These are phyloP conservation scores for Aureobasidium lini DNA, from an alignment of 2,329 filamentous ascomycete species.

Conservation along the genomic window DNA sequence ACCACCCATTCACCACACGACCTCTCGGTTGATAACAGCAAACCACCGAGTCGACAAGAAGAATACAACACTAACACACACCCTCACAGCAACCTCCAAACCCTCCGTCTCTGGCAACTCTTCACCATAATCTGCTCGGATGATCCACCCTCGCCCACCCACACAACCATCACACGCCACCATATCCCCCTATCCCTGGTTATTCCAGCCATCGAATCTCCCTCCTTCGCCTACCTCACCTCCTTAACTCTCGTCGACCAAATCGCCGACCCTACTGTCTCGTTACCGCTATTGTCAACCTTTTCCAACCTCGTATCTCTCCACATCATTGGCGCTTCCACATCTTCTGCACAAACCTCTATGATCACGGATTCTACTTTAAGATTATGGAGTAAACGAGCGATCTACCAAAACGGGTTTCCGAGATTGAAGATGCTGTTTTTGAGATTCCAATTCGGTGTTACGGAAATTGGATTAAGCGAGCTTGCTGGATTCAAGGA, in stretches of 20 bases:
- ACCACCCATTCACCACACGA: neutral
- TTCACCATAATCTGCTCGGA: neutral
- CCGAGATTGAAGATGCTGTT: neutral
- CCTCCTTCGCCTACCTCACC: neutral
- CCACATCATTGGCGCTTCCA: neutral
- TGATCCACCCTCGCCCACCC: neutral
- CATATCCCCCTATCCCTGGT: neutral
- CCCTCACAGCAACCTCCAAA: neutral
- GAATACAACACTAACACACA: neutral
- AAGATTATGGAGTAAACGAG: neutral
- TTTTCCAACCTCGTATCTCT: neutral
- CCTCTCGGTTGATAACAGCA: neutral
- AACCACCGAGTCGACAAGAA: neutral
- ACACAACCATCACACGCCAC: neutral
- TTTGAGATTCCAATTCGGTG: neutral
- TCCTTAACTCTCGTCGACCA: neutral
- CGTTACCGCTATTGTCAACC: neutral
- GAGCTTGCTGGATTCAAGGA: neutral
- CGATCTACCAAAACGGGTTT: neutral
- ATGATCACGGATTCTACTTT: neutral
- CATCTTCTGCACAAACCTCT: neutral
- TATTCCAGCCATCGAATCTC: neutral
- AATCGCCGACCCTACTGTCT: neutral
- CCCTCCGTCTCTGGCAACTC: neutral
- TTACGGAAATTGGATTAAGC: neutral